A percentile compares a stretch with the other conserved stretches of the same genome.
Evolutionary conservation across 495 filamentous ascomycete species (phyloP).

Genomic region (Chaetomidium leptoderma): DNA sequence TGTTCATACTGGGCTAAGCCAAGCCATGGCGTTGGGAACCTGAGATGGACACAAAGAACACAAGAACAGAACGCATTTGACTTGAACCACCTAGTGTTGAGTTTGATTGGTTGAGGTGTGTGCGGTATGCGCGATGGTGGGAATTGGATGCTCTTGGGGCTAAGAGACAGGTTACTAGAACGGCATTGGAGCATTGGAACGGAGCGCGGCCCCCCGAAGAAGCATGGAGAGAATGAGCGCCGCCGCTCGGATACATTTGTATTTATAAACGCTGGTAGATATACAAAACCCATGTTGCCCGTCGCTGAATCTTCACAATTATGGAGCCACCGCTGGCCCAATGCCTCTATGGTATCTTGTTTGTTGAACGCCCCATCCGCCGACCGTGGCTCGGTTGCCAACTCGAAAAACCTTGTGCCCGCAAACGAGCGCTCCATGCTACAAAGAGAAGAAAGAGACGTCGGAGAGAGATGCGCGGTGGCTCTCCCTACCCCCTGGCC

Average conservation of each 20-base stretch:
- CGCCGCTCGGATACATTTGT: background rate
- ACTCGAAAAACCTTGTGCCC: no score
- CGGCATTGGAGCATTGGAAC: no score
- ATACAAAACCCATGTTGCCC: background rate
- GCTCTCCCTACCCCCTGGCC: background rate
- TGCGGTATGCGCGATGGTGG: no score
- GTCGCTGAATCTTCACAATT: background rate
- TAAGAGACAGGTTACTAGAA: no score
- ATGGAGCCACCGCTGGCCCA: background rate
- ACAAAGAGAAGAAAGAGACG: background rate
- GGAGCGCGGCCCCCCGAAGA: no score
- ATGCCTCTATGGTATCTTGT: slow-evolving; percentile 16
- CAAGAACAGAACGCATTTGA: no score
- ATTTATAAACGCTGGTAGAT: background rate
- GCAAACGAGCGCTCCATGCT: slow-evolving; percentile 3
- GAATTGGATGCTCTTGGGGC: no score
- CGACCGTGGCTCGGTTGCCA: background rate
- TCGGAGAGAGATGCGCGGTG: background rate
- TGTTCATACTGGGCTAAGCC: no score
- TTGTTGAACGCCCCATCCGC: background rate
- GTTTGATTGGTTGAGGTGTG: no score
- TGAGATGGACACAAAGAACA: no score
- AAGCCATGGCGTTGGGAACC: no score
- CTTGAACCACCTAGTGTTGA: no score
- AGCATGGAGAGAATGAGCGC: background rate